These are phyloP conservation scores for Oehlia diaphana DNA, from an alignment of 192 early-diverging fungal genomes.

Conservation along the genomic window DNA sequence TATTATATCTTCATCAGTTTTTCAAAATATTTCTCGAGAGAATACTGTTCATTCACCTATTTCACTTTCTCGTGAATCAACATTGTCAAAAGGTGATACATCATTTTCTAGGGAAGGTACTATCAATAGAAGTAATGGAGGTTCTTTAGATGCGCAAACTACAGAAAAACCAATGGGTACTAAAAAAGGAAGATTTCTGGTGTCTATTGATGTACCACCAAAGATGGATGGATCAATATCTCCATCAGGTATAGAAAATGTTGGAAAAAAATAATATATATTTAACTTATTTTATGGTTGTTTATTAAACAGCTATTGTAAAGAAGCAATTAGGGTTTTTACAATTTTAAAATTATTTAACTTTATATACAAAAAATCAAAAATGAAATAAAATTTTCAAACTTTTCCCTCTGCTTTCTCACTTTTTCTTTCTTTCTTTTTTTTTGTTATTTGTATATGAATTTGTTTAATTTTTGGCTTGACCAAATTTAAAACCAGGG, in stretches of 20 bases:
- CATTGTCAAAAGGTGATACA: background rate
- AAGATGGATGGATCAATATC: conserved; percentile 15
- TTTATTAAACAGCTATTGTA: background rate
- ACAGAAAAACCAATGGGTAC: conserved; percentile 16
- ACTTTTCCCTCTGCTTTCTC: background rate
- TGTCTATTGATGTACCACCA: conserved; percentile 16
- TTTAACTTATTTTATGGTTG: background rate
- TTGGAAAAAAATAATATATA: background rate
- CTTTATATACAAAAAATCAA: background rate
- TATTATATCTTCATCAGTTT: background rate
- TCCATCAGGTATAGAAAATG: conserved; percentile 12
- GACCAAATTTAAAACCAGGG: background rate
- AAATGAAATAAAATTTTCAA: background rate
- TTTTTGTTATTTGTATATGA: conserved; percentile 4
- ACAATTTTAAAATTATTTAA: background rate
- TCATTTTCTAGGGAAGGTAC: background rate
- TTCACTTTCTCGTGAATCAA: conserved; percentile 14
- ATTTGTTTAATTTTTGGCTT: background rate
- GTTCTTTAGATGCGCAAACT: background rate
- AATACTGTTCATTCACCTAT: background rate
- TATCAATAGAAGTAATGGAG: background rate
- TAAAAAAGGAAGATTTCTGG: conserved; percentile 31
- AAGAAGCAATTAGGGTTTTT: background rate
- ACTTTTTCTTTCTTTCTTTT: background rate
- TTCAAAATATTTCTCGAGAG: conserved; percentile 1